phyloP scores from a whole-genome alignment of 768 basidiomycete species.

The Termitomyces sp. region DNA sequence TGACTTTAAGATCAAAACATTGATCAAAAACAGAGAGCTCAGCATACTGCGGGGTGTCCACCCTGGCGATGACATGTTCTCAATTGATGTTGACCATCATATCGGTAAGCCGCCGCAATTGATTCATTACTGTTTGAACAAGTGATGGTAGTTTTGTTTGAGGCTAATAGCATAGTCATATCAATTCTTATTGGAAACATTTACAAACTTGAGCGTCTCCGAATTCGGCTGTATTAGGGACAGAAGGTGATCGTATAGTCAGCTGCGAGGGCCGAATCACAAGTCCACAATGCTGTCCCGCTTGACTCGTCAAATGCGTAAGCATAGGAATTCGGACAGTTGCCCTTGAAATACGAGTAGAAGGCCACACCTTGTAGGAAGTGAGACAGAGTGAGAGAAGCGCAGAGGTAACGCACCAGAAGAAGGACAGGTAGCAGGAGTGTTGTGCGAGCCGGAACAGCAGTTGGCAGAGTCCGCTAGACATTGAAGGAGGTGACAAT shows the following conservation, averaged over 20 bases:
- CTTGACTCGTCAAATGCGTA: slow-evolving; percentile 48
- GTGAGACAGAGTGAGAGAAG: background rate
- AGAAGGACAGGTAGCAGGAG: slow-evolving; percentile 33
- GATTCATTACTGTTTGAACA: background rate
- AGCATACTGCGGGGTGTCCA: background rate
- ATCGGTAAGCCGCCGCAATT: background rate
- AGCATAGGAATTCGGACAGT: slow-evolving; percentile 34
- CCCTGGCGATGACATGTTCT: background rate
- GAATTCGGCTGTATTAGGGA: slow-evolving; percentile 3
- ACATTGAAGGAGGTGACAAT: background rate
- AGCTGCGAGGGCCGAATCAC: slow-evolving; percentile 26
- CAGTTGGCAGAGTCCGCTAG: slow-evolving; percentile 36
- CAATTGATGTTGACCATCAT: background rate
- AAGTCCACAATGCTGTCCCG: slow-evolving; percentile 48
- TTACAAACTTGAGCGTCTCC: background rate
- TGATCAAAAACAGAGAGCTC: background rate
- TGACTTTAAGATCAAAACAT: background rate
- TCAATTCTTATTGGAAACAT: background rate
- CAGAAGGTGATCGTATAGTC: slow-evolving; percentile 32
- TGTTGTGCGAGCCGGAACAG: slow-evolving; percentile 33
- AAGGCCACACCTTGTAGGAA: slow-evolving; percentile 21
- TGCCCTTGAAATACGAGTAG: slow-evolving; percentile 27
- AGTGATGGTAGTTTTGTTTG: background rate
- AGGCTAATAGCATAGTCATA: background rate
- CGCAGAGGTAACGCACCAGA: slow-evolving; percentile 24